These are phyloP conservation scores for Saccharomyces hybrid DNA, from an alignment of 1,139 yeast genomes.

Conservation along the genomic window DNA sequence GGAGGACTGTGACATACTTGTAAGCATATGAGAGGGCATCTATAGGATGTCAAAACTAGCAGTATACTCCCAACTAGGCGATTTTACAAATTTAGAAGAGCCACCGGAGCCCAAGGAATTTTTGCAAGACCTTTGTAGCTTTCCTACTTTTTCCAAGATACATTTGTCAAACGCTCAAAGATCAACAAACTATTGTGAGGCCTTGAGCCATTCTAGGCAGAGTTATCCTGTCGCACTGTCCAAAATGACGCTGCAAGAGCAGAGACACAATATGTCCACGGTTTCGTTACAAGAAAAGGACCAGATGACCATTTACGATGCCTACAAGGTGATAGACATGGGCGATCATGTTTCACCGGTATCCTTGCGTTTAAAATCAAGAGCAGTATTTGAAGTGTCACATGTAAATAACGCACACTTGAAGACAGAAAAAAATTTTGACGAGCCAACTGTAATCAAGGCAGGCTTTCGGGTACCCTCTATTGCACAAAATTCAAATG, in stretches of 20 bases:
- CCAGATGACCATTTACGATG: neutral
- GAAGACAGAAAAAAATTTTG: neutral
- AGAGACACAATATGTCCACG: neutral
- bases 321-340: neutral
- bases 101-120: slow-evolving; percentile 13
- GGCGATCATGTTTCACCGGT: neutral
- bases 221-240: neutral
- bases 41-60: slow-evolving; percentile 6
- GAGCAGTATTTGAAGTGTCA: neutral
- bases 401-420: neutral
- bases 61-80: neutral
- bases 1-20: neutral
- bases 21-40: neutral
- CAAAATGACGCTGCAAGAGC: neutral
- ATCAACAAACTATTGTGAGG: slow-evolving; percentile 9
- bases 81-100: slow-evolving; percentile 10
- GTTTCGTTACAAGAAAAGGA: neutral
- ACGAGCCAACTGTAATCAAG: neutral
- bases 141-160: neutral
- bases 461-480: neutral
- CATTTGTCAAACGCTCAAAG: neutral
- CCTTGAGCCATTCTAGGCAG: slow-evolving; percentile 2
- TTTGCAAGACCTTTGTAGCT: slow-evolving; percentile 2
- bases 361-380: neutral
- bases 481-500: neutral